These are phyloP conservation scores for Cinnamomum micranthum DNA, from an alignment of 164 flowering plant genomes.

Conservation along the genomic window DNA sequence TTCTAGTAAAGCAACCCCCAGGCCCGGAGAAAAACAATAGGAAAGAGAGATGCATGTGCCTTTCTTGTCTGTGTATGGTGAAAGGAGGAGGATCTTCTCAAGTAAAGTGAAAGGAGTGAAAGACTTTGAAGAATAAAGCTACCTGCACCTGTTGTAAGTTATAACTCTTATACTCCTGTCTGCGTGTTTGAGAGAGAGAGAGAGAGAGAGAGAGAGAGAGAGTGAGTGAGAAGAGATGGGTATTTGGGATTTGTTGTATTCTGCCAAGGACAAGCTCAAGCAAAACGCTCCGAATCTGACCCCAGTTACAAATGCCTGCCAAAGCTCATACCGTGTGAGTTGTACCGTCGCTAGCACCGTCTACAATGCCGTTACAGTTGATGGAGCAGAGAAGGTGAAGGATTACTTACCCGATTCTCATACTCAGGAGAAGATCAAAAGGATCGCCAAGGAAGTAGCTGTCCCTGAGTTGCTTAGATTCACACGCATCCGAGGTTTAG, in stretches of 20 bases:
- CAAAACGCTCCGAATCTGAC: conserved; percentile 9
- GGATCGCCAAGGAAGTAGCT: background rate
- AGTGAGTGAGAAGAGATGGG: background rate
- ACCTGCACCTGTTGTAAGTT: no score
- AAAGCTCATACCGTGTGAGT: conserved; percentile 5
- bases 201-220: background rate
- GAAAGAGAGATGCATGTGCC: no score
- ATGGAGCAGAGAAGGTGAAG: conserved; percentile 7
- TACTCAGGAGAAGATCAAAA: conserved; percentile 3
- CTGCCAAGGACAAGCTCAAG: conserved; percentile 10
- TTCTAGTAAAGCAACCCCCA: no score
- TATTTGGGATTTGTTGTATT: background rate
- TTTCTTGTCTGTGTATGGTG: no score
- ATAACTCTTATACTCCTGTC: background rate
- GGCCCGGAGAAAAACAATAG: no score
- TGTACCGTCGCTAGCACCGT: background rate
- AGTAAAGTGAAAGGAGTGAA: no score
- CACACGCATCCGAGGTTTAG: background rate
- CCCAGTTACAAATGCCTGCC: conserved; percentile 13
- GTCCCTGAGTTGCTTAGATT: background rate
- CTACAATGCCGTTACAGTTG: conserved; percentile 6
- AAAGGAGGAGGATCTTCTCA: no score
- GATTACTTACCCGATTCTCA: conserved; percentile 12
- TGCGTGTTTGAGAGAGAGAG: no score
- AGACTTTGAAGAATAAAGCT: no score